Evolutionary conservation across 2,329 filamentous ascomycete genomes (phyloP).

Genomic region (Lasiodiplodia sp.): DNA sequence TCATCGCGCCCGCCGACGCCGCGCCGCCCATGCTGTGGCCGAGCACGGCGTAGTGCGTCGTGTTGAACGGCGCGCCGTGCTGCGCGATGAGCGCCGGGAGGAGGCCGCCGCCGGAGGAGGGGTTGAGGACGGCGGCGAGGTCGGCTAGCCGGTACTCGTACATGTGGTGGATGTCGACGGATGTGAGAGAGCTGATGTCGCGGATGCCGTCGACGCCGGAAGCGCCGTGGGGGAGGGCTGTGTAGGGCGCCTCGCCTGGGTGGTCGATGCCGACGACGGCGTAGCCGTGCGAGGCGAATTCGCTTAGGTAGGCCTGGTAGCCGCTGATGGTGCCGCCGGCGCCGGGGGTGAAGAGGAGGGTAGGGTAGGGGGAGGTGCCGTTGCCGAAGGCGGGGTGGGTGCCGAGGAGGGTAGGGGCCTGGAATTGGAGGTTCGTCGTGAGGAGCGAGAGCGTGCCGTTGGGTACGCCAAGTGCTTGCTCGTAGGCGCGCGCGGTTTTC

Average conservation of each 20-base stretch:
- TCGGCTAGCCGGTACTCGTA: slow-evolving; percentile 3
- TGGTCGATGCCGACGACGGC: slow-evolving; percentile 21
- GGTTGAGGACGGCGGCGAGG: background rate
- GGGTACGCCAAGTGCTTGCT: slow-evolving; percentile 24
- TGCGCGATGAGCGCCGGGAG: slow-evolving; percentile 5
- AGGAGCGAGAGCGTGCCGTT: slow-evolving; percentile 8
- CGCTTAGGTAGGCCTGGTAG: slow-evolving; percentile 14
- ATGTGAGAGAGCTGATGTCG: background rate
- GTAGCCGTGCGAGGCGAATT: slow-evolving; percentile 20
- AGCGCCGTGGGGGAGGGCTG: background rate
- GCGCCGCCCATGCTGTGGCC: slow-evolving; percentile 24
- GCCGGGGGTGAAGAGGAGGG: slow-evolving; percentile 21
- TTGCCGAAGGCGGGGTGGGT: slow-evolving; percentile 15
- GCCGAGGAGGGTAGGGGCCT: background rate
- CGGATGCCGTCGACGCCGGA: slow-evolving; percentile 12
- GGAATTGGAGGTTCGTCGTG: slow-evolving; percentile 11
- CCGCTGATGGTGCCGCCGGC: slow-evolving; percentile 22
- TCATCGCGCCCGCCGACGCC: slow-evolving; percentile 27
- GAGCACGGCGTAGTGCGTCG: slow-evolving; percentile 3
- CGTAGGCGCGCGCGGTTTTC: slow-evolving; percentile 35
- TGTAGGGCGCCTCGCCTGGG: slow-evolving; percentile 20
- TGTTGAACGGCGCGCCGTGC: slow-evolving; percentile 25
- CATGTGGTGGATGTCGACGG: background rate
- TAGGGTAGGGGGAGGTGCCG: slow-evolving; percentile 17
- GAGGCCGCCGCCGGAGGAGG: background rate